Conservation (phyloP, 495 filamentous ascomycete species). For the Astrocystis sublimbata region DNA sequence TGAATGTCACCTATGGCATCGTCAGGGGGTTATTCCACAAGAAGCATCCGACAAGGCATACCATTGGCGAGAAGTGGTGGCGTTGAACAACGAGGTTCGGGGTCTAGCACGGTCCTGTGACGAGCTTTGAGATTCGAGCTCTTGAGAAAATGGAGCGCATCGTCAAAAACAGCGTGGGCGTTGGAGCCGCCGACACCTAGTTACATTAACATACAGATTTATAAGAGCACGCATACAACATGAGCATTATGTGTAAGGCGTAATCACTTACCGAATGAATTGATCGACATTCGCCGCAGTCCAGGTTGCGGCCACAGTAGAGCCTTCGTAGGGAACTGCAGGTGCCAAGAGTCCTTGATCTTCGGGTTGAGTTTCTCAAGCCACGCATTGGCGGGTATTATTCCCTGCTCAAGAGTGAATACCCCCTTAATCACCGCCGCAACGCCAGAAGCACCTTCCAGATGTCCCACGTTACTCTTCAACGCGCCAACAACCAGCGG, state of each 20-base stretch:
- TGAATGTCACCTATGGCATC: neutral
- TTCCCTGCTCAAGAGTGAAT: conserved; percentile 46
- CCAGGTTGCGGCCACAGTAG: conserved; percentile 24
- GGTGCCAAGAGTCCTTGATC: conserved; percentile 27
- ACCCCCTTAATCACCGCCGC: conserved; percentile 52
- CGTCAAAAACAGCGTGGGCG: conserved; percentile 57
- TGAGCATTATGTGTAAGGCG: neutral
- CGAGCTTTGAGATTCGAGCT: conserved; percentile 2
- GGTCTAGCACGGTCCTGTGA: neutral
- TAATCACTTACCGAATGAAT: conserved; percentile 49
- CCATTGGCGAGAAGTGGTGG: neutral
- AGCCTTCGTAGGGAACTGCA: conserved; percentile 27
- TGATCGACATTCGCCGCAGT: conserved; percentile 45
- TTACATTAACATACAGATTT: neutral
- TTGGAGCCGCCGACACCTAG: conserved; percentile 55
- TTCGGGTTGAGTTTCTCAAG: conserved; percentile 49
- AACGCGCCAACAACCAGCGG: conserved; percentile 50
- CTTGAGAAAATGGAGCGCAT: conserved; percentile 17
- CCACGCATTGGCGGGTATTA: conserved; percentile 39
- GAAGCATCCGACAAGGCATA: neutral
- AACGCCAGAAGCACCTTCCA: conserved; percentile 50
- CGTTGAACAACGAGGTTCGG: neutral
- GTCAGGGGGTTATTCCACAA: too few species aligned
- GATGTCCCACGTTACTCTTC: conserved; percentile 55
- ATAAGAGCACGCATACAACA: neutral